Evolutionary conservation across 1,284 basidiomycete species (phyloP).

Genomic region (Sphagnurus paluster): DNA sequence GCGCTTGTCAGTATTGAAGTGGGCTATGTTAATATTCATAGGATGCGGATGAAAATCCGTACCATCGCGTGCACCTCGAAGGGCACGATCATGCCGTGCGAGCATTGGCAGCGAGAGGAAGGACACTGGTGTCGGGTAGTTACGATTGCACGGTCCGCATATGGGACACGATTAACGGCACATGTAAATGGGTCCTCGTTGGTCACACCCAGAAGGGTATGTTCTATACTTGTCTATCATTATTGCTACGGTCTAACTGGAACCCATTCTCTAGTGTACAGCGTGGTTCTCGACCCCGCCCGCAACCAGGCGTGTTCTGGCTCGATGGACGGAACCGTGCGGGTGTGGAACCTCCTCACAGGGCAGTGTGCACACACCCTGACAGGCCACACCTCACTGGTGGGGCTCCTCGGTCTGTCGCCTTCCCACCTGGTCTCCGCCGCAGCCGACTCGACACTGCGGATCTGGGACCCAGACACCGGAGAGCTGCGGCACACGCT

Average conservation of each 20-base stretch:
- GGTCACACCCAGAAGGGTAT: conserved; percentile 92
- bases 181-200: conserved; percentile 75
- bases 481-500: conserved; percentile 80
- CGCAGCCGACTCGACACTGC: conserved; percentile 89
- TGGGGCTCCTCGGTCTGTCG: conserved; percentile 85
- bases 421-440: conserved; percentile 89
- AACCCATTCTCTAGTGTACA: conserved; percentile 65
- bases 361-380: conserved; percentile 81
- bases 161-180: conserved; percentile 92
- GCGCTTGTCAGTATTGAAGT: background rate
- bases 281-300: conserved; percentile 82
- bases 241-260: background rate
- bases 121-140: conserved; percentile 90
- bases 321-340: conserved; percentile 95
- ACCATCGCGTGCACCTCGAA: conserved; percentile 80
- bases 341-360: conserved; percentile 85
- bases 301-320: conserved; percentile 91
- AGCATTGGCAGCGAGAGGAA: conserved; percentile 87
- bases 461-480: conserved; percentile 88
- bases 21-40: conserved; percentile 35
- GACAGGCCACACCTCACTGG: conserved; percentile 85
- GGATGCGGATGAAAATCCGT: conserved; percentile 86
- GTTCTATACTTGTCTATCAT: conserved; percentile 31
- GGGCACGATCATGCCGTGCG: conserved; percentile 92
- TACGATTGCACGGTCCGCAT: conserved; percentile 93